Evolutionary conservation across 192 early-diverging fungal species (phyloP).

Genomic region (Entomortierella beljakovae): DNA sequence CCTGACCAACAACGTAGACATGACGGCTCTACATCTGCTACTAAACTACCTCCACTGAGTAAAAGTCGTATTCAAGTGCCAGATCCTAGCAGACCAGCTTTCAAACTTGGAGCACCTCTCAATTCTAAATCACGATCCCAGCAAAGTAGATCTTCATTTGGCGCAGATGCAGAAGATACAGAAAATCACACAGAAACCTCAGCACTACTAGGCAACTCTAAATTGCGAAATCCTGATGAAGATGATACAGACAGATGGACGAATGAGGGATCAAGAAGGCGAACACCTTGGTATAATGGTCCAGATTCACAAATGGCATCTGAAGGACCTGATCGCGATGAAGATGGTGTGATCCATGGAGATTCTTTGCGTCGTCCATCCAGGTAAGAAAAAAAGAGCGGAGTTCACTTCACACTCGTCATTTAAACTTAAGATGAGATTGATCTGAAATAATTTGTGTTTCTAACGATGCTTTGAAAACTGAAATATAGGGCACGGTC

Average conservation of each 20-base stretch:
- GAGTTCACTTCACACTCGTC: neutral
- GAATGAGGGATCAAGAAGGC: slow-evolving; percentile 32
- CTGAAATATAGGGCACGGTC: slow-evolving; percentile 32
- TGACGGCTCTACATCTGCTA: neutral
- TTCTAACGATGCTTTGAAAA: neutral
- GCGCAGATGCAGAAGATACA: neutral
- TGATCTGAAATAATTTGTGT: slow-evolving; percentile 1
- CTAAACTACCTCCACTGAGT: slow-evolving; percentile 25
- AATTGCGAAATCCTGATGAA: slow-evolving; percentile 5
- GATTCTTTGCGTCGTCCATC: slow-evolving; percentile 34
- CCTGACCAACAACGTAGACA: too few relatives aligned
- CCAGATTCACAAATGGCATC: neutral
- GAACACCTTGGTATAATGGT: slow-evolving; percentile 34
- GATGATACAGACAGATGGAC: slow-evolving; percentile 24
- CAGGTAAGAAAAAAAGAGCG: slow-evolving; percentile 17
- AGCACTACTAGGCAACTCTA: slow-evolving; percentile 23
- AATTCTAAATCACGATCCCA: slow-evolving; percentile 7
- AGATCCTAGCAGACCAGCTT: slow-evolving; percentile 38
- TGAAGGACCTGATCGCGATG: neutral
- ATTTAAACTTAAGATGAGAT: slow-evolving; percentile 16
- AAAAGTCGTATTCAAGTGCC: slow-evolving; percentile 32
- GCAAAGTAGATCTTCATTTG: neutral
- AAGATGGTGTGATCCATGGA: neutral
- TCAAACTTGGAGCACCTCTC: slow-evolving; percentile 33
- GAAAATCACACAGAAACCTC: slow-evolving; percentile 24